A percentile compares a stretch with the other conserved stretches of the same genome.
Conservation (phyloP, 1,284 basidiomycete genomes). For the Inonotus hispidus region DNA sequence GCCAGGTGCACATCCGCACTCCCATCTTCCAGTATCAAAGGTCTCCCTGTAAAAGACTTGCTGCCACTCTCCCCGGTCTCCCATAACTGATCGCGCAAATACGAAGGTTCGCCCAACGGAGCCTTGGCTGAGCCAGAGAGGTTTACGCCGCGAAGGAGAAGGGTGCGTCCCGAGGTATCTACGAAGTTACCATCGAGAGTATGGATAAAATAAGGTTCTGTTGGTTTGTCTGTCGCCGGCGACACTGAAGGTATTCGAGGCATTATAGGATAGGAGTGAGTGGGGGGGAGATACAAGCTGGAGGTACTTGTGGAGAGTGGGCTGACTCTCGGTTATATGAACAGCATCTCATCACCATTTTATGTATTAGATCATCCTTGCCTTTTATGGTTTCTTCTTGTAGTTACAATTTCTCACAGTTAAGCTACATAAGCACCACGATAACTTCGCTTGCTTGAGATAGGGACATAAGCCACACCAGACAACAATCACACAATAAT, state of each 20-base stretch:
- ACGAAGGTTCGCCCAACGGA: constrained; percentile 67
- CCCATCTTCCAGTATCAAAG: constrained; percentile 79
- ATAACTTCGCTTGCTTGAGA: too few relatives aligned
- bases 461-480: too few relatives aligned
- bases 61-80: constrained; percentile 74
- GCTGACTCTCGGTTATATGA: not conserved
- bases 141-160: constrained; percentile 90
- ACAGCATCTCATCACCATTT: too few relatives aligned
- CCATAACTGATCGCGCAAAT: constrained; percentile 81
- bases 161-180: constrained; percentile 76
- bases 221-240: constrained; percentile 61
- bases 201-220: constrained; percentile 54
- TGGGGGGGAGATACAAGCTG: not conserved
- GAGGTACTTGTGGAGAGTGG: not conserved
- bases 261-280: constrained; percentile 36
- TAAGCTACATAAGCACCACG: too few relatives aligned
- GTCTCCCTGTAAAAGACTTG: constrained; percentile 68
- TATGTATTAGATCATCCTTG: not conserved
- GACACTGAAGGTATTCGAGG: constrained; percentile 55
- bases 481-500: not conserved
- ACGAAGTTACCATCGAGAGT: constrained; percentile 74
- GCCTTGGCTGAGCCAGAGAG: constrained; percentile 86
- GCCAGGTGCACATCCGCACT: constrained; percentile 86
- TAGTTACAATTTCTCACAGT: not conserved
- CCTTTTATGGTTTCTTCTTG: not conserved